A percentile compares a stretch with the other conserved stretches of the same genome.
Conservation (phyloP, 2,329 filamentous ascomycete species). For the Calonectria fujianensis region DNA sequence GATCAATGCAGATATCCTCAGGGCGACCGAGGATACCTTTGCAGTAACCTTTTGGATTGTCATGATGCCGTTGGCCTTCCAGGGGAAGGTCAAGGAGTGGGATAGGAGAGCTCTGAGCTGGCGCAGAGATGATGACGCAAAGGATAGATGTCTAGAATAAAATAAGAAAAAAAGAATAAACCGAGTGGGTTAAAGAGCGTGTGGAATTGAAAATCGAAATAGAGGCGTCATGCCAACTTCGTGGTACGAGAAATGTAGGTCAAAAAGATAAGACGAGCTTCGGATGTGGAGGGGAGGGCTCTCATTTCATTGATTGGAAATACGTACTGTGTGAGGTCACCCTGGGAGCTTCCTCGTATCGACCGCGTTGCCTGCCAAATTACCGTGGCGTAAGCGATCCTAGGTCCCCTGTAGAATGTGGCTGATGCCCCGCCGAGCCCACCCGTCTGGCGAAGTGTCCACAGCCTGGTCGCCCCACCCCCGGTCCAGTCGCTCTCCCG, state of each 20-base stretch:
- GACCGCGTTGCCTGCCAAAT: conserved; percentile 35
- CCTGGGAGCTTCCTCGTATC: conserved; percentile 18
- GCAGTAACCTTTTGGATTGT: conserved; percentile 57
- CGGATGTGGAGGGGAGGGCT: conserved; percentile 37
- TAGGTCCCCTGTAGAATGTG: conserved; percentile 39
- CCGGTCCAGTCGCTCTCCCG: conserved; percentile 44
- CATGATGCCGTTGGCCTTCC: conserved; percentile 51
- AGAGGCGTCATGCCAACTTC: conserved; percentile 41
- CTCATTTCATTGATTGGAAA: conserved; percentile 32
- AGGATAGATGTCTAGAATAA: background rate
- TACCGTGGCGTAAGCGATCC: conserved; percentile 31
- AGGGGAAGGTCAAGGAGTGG: conserved; percentile 37
- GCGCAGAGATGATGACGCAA: conserved; percentile 25
- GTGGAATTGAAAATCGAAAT: conserved; percentile 42
- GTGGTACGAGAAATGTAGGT: conserved; percentile 33
- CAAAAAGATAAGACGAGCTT: conserved; percentile 27
- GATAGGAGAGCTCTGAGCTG: conserved; percentile 28
- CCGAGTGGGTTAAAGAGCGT: conserved; percentile 47
- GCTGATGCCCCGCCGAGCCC: conserved; percentile 38
- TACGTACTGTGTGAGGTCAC: conserved; percentile 43
- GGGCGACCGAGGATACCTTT: conserved; percentile 60
- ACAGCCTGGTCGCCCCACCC: conserved; percentile 1
- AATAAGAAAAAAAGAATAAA: conserved; percentile 21
- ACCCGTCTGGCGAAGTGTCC: conserved; percentile 28
- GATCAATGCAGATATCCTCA: conserved; percentile 61